phyloP scores from a whole-genome alignment of 192 early-diverging fungal species.

The Neocallimastix lanati region DNA sequence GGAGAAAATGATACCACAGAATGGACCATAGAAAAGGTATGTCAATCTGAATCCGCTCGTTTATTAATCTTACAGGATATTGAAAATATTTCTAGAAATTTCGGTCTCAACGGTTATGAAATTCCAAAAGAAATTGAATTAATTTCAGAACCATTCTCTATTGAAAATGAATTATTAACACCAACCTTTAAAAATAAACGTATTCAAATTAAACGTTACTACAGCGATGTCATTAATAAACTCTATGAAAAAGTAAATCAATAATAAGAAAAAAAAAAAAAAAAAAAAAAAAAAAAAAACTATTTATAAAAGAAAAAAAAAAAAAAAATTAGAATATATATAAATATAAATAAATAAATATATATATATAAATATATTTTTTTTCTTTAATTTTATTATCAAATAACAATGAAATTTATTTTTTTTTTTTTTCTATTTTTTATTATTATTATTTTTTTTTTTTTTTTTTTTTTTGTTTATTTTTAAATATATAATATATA shows the following conservation, averaged over 20 bases:
- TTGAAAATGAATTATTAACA: slow-evolving; percentile 2
- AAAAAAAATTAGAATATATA: too few relatives aligned
- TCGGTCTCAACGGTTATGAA: background rate
- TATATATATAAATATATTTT: too few relatives aligned
- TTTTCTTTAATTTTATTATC: too few relatives aligned
- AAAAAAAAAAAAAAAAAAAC: too few relatives aligned
- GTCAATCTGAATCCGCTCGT: background rate
- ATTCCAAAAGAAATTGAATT: background rate
- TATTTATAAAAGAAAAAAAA: too few relatives aligned
- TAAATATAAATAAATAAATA: too few relatives aligned
- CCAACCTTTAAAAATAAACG: background rate
- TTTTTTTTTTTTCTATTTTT: too few relatives aligned
- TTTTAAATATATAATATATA: too few relatives aligned
- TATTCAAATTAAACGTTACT: background rate
- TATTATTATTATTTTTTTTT: too few relatives aligned
- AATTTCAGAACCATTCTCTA: slow-evolving; percentile 1
- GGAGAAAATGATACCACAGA: background rate
- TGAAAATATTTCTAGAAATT: background rate
- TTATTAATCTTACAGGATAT: background rate
- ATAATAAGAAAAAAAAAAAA: background rate
- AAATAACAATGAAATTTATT: too few relatives aligned
- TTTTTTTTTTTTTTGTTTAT: too few relatives aligned
- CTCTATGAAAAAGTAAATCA: background rate
- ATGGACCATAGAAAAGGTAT: background rate
- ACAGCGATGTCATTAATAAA: background rate